A percentile compares a stretch with the other conserved stretches of the same genome.
Conservation (phyloP, 2,329 filamentous ascomycete genomes). For the Aspergillus oerlinghausenensis region DNA sequence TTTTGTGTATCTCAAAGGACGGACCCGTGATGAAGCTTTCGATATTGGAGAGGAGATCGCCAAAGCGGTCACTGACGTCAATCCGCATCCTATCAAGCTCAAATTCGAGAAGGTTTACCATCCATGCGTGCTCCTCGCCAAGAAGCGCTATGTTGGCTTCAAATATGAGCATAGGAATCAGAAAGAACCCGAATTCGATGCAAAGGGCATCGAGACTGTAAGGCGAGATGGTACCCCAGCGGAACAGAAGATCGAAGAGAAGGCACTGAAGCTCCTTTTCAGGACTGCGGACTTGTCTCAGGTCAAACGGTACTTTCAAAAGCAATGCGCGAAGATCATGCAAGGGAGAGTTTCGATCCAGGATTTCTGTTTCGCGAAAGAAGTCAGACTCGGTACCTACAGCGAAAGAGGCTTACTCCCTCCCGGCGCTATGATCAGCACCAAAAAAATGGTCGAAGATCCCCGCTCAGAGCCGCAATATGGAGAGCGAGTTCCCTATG, state of each 20-base stretch:
- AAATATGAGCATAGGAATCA: conserved; percentile 83
- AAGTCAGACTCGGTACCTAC: conserved; percentile 88
- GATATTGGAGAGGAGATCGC: conserved; percentile 90
- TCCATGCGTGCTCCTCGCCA: conserved; percentile 87
- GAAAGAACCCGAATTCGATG: conserved; percentile 81
- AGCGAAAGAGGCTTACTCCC: conserved; percentile 74
- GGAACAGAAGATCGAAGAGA: conserved; percentile 95
- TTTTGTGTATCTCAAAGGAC: conserved; percentile 83
- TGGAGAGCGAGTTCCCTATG: conserved; percentile 90
- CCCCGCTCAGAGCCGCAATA: conserved; percentile 86
- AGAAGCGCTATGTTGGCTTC: conserved; percentile 97
- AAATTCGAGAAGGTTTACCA: conserved; percentile 99
- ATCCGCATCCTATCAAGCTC: conserved; percentile 86
- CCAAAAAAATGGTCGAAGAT: conserved; percentile 80
- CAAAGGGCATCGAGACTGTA: conserved; percentile 97
- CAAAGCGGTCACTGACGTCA: conserved; percentile 78
- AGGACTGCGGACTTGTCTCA: conserved; percentile 82
- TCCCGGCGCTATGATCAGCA: conserved; percentile 82
- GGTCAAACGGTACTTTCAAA: conserved; percentile 85
- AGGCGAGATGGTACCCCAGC: conserved; percentile 90
- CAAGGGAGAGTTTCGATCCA: conserved; percentile 80
- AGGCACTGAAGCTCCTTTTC: conserved; percentile 81
- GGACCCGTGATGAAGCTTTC: conserved; percentile 84
- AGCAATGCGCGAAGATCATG: conserved; percentile 90
- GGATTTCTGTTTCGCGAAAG: conserved; percentile 92